Base-by-base conservation (phyloP, 169 alveolate species). In the Cryptosporidium felis region DNA sequence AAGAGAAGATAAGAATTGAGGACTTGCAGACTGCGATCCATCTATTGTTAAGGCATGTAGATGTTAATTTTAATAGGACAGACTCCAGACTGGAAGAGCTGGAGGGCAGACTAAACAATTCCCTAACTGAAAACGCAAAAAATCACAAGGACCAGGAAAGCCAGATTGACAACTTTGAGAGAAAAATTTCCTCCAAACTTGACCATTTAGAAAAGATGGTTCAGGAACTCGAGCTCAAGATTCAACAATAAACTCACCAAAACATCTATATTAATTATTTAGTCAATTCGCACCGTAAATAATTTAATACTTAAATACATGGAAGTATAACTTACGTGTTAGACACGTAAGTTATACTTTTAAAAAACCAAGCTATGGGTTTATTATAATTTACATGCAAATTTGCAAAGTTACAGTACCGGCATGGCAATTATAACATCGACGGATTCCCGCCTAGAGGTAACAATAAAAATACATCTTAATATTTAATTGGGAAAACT, bases 1-100 rank as follows among this genome's bases (percentile, higher is more conserved):
- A 53, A 74, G 85, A 74, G n/a, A 74, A 23, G 14, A 56, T 74
- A 26, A 49, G 85, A 8, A 74, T 74, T 38, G 85, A 74, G 34
- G 85, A 74, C 41, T 36, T 74, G 5, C 85, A 74, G 26, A 21
- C 32, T 9, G 85, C 85, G 1, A 51, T 74, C n/a, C 74, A 74
- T 41, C 18, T 74, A 44, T 45, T 74, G 8, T 18, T 74, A 16
- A 34, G 23, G 34, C n/a, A 58, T 16, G 26, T 74, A 8, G 85
- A 74, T 38, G n/a, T 16, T 9, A 34, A 45, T 10, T 53, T 74
- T n/a, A 53, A 49, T 21, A 32, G 56, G 16, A 74, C 66, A 53
- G 41, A 40, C 14, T 4, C 30, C 4, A 21, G 38, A 56, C 1
- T 74, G 5, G 18, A 23, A 1, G 41, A 34, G 2, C 65, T 53